Conservation (phyloP, 768 basidiomycete genomes). For the Amanita brunnescens region DNA sequence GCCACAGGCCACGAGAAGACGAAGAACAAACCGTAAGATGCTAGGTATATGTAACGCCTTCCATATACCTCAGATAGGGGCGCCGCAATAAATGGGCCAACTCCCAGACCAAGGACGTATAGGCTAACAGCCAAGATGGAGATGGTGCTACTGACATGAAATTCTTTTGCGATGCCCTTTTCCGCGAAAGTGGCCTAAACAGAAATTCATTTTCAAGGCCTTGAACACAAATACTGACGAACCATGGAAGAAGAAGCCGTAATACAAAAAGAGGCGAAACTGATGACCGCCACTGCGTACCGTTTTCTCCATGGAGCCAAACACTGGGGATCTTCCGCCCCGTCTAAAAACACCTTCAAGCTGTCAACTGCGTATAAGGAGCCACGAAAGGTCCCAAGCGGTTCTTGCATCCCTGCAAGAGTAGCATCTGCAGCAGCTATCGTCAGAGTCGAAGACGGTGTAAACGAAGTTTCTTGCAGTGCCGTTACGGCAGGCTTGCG, state of each 20-base stretch:
- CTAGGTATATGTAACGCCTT: constrained; percentile 50
- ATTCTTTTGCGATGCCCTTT: constrained; percentile 41
- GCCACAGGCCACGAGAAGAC: constrained; percentile 63
- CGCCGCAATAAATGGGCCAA: constrained; percentile 48
- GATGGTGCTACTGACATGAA: constrained; percentile 37
- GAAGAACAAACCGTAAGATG: constrained; percentile 54
- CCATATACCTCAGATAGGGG: constrained; percentile 56
- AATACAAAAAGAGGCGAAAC: constrained; percentile 38
- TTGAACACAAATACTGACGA: constrained; percentile 16
- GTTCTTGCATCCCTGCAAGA: too few species aligned
- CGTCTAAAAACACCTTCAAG: constrained; percentile 32
- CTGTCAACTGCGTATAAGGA: too few species aligned
- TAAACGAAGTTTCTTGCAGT: too few species aligned
- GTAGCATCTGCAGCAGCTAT: too few species aligned
- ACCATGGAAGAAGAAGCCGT: constrained; percentile 52
- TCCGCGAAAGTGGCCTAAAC: constrained; percentile 56
- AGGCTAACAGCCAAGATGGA: constrained; percentile 47
- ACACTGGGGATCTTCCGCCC: constrained; percentile 33
- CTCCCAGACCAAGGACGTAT: constrained; percentile 50
- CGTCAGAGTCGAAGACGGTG: too few species aligned
- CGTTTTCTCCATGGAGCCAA: constrained; percentile 35
- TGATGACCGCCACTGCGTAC: constrained; percentile 38
- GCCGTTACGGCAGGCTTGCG: too few species aligned
- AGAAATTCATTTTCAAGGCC: background rate
- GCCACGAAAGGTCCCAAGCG: too few species aligned